Percentiles rank a stretch among this genome's conserved stretches.
These are phyloP conservation scores for Neurospora pannonica DNA, from an alignment of 495 filamentous ascomycete species.

Conservation along the genomic window DNA sequence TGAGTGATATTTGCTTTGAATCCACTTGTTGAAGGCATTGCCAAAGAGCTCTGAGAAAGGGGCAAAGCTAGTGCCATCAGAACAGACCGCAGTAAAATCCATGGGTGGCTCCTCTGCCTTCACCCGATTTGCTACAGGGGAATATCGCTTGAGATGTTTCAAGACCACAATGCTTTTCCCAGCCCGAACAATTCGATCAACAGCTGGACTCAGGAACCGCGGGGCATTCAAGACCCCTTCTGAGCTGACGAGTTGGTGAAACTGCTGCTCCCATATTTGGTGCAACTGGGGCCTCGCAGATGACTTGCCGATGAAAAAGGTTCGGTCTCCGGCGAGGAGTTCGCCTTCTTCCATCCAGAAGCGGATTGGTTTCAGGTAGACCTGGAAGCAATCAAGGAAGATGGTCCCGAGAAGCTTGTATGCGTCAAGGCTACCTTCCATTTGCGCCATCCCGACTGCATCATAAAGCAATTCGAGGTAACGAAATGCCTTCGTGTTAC, in stretches of 20 bases:
- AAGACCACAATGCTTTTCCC: constrained; percentile 85
- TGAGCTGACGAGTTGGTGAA: constrained; percentile 46
- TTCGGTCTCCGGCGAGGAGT: constrained; percentile 48
- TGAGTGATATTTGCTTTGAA: constrained; percentile 59
- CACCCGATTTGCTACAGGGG: constrained; percentile 5
- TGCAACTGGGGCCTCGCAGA: constrained; percentile 47
- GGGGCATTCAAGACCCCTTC: constrained; percentile 55
- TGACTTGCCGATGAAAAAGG: constrained; percentile 64
- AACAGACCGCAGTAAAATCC: constrained; percentile 47
- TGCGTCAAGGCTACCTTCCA: constrained; percentile 49
- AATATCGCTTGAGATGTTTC: constrained; percentile 47
- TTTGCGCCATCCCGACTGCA: constrained; percentile 55
- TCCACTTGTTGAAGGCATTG: constrained; percentile 59
- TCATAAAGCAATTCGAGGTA: constrained; percentile 71
- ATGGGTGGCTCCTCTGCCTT: constrained; percentile 31
- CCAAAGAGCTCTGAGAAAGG: constrained; percentile 71
- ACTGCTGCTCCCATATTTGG: constrained; percentile 70
- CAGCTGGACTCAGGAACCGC: constrained; percentile 58
- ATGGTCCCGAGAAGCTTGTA: constrained; percentile 54
- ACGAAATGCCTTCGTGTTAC: constrained; percentile 38
- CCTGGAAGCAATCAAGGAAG: constrained; percentile 75
- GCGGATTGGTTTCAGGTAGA: constrained; percentile 70
- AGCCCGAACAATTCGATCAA: constrained; percentile 65
- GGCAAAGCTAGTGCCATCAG: constrained; percentile 36
- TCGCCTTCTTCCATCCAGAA: constrained; percentile 80